Conservation (phyloP, 257 asterid species). For the Solanum gandarillasii region DNA sequence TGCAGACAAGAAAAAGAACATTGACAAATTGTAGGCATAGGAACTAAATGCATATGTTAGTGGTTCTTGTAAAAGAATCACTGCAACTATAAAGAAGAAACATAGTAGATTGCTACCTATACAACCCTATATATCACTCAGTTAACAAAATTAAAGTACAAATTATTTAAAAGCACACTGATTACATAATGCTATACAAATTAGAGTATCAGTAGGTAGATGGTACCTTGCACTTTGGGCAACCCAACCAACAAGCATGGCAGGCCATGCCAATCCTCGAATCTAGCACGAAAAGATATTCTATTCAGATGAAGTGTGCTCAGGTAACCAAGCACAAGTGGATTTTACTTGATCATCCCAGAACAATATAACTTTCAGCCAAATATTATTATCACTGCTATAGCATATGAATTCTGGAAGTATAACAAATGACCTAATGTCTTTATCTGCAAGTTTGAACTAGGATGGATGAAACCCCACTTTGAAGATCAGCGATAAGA, state of each 20-base stretch:
- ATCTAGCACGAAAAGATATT: constrained; percentile 40
- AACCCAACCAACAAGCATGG: constrained; percentile 91
- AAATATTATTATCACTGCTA: background rate
- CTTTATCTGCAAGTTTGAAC: background rate
- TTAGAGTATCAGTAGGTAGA: background rate
- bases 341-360: background rate
- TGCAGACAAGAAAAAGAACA: background rate
- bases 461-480: background rate
- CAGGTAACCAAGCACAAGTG: background rate
- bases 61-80: background rate
- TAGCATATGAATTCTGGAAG: background rate
- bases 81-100: background rate
- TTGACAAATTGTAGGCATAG: background rate
- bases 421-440: background rate
- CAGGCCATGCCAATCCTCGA: constrained; percentile 98
- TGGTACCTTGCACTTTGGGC: constrained; percentile 92
- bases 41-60: background rate
- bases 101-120: background rate
- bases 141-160: background rate
- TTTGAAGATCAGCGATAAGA: background rate
- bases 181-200: background rate
- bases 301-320: background rate
- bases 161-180: background rate
- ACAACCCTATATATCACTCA: background rate
- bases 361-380: background rate